Conservation (phyloP, 352 stramenopile species). For the Phytopythium ostracodes region DNA sequence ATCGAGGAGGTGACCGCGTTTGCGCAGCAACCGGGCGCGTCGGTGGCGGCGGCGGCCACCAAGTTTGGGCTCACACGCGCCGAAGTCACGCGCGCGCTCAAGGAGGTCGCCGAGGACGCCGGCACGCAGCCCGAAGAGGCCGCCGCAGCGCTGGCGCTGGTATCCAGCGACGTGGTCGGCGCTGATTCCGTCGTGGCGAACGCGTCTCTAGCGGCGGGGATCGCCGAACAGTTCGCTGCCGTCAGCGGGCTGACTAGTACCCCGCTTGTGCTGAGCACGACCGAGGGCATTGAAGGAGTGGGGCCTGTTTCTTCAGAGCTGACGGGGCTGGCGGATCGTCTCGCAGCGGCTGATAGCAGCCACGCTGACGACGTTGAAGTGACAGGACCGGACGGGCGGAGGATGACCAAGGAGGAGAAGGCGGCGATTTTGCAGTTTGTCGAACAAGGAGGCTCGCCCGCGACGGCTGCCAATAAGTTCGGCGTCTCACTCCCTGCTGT, state of each 20-base stretch:
- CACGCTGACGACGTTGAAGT: constrained; percentile 1
- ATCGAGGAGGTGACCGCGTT: constrained; percentile 2
- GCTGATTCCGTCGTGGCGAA: background rate
- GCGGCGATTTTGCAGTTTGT: constrained; percentile 50
- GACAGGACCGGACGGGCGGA: constrained; percentile 13
- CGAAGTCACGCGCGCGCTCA: constrained; percentile 11
- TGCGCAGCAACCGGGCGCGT: constrained; percentile 4
- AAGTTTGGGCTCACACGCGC: constrained; percentile 25
- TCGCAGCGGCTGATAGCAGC: background rate
- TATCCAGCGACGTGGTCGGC: background rate
- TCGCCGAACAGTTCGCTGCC: background rate
- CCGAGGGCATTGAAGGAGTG: background rate
- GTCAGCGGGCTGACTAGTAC: background rate
- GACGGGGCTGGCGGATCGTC: background rate
- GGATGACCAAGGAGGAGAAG: constrained; percentile 43
- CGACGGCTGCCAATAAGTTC: constrained; percentile 47
- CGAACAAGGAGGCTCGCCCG: constrained; percentile 41
- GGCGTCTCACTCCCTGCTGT: constrained; percentile 49
- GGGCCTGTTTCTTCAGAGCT: background rate
- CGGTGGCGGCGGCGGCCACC: constrained; percentile 12
- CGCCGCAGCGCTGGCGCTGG: constrained; percentile 1
- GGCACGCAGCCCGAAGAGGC: constrained; percentile 21
- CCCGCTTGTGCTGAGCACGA: background rate
- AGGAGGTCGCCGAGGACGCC: constrained; percentile 1
- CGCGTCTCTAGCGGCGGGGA: background rate